Conservation (phyloP, 129 eudicot species). For the Pulicaria dysenterica region DNA sequence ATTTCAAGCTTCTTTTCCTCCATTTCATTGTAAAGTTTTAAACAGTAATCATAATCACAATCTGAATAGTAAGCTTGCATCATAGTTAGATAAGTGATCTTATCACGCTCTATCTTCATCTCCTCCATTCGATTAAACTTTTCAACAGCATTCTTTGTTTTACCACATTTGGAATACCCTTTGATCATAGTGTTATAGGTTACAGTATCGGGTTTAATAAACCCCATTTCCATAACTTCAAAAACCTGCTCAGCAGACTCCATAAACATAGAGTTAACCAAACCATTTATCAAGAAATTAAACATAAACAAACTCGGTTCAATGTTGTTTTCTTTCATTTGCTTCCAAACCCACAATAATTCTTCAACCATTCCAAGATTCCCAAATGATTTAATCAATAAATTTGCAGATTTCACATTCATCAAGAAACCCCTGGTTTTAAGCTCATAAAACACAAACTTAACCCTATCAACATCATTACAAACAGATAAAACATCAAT, state of each 20-base stretch:
- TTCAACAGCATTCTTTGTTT: conserved; percentile 63
- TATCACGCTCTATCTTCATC: conserved; percentile 58
- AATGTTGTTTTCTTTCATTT: conserved; percentile 68
- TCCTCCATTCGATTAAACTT: conserved; percentile 66
- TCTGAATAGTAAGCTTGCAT: conserved; percentile 77
- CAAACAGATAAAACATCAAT: conserved; percentile 56
- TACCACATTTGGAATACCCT: conserved; percentile 87
- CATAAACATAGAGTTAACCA: conserved; percentile 73
- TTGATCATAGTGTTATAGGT: conserved; percentile 89
- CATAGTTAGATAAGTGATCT: conserved; percentile 80
- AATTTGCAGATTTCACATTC: conserved; percentile 55
- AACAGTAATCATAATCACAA: conserved; percentile 63
- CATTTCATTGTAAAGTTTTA: conserved; percentile 82
- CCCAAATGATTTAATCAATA: conserved; percentile 85
- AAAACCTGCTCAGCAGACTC: conserved; percentile 88
- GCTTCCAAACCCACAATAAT: conserved; percentile 86
- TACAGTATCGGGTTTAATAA: conserved; percentile 74
- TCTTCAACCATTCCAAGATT: conserved; percentile 88
- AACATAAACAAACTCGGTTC: conserved; percentile 84
- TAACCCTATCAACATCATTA: conserved; percentile 52
- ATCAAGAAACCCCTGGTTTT: conserved; percentile 62
- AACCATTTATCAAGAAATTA: conserved; percentile 81
- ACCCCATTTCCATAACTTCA: conserved; percentile 86
- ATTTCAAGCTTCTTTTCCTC: conserved; percentile 75
- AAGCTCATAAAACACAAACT: conserved; percentile 53